Evolutionary conservation across 2,329 filamentous ascomycete species (phyloP), one percentile per base, ranked within the genome.

Genomic region (Rhexocercosporidium sp.): DNA sequence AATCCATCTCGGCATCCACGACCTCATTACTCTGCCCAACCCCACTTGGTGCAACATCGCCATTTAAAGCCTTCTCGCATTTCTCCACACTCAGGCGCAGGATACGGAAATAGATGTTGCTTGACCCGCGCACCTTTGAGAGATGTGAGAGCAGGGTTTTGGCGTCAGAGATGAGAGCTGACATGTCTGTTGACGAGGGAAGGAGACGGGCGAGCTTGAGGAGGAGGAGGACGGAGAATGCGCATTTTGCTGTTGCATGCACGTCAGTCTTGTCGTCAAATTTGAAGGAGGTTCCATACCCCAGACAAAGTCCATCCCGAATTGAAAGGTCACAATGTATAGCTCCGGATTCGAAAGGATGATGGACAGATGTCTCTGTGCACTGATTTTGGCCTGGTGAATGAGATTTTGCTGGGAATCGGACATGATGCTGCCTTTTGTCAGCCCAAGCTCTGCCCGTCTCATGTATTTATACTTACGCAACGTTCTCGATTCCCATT

Each of bases 281-380:
- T 18, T 22, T 2, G 8, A 7, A 11, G 22, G 29, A 22, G 51
- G 29, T 2, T 25, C 59, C 64, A 29, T 61, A 70, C 70, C 68
- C 84, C 85, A 86, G 22, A 87, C 84, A 66, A 86, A 87, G 64
- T 86, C 84, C 80, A 86, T 85, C 0, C 84, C 84, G 69, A 83
- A 86, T 34, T 80, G 81, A 39, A 87, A 80, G 18, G 82, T 83
- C 16, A 78, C 80, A 9, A 87, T 80, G 70, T 87, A 87, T 1
- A 77, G 72, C 16, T 79, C 75, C 53, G 81, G 79, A 56, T 82
- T 77, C n/a, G 77, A 70, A 41, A 85, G 78, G 39, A 86, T 81
- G 20, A 83, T 80, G 3, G 80, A 77, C 3, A 87, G 78, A 64
- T 87, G 85, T 63, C 81, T 77, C n/a, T 80, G 78, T 14, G 85